A percentile compares a stretch with the other conserved stretches of the same genome.
Evolutionary conservation across 345 rosid species (phyloP).

Genomic region (Eucalyptus caleyi): DNA sequence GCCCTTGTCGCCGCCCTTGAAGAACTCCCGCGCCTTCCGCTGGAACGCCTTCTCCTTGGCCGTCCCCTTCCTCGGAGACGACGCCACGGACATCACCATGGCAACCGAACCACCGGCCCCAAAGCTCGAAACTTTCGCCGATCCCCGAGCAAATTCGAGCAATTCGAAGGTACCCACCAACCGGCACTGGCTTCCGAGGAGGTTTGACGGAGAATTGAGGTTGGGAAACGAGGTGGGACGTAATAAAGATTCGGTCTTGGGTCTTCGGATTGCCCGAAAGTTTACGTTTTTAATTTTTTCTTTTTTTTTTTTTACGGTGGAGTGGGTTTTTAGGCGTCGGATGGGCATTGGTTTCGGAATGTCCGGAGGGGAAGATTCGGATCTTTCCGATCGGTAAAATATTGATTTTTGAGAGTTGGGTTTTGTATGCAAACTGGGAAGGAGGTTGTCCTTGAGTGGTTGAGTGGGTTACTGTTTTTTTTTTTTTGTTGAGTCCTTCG

Average conservation of each 20-base stretch:
- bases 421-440: slow-evolving; percentile 8
- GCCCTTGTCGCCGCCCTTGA: not conserved
- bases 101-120: not conserved
- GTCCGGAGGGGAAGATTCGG: slow-evolving; percentile 6
- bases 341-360: slow-evolving; percentile 21
- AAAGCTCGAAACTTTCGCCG: not conserved
- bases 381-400: slow-evolving; percentile 30
- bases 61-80: slow-evolving; percentile 41
- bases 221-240: not conserved
- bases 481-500: not conserved
- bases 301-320: not conserved
- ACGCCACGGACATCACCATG: slow-evolving; percentile 38
- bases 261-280: not conserved
- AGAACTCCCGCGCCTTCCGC: slow-evolving; percentile 27
- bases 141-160: not conserved
- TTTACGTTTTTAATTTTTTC: not conserved
- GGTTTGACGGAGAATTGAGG: not conserved
- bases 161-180: not conserved
- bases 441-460: not conserved
- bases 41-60: slow-evolving; percentile 55
- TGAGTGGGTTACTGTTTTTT: not conserved
- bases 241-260: not conserved
- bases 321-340: slow-evolving; percentile 18
- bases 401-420: slow-evolving; percentile 24
- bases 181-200: not conserved